phyloP scores from a whole-genome alignment of 2,329 filamentous ascomycete species.

The Xylaria sp. region DNA sequence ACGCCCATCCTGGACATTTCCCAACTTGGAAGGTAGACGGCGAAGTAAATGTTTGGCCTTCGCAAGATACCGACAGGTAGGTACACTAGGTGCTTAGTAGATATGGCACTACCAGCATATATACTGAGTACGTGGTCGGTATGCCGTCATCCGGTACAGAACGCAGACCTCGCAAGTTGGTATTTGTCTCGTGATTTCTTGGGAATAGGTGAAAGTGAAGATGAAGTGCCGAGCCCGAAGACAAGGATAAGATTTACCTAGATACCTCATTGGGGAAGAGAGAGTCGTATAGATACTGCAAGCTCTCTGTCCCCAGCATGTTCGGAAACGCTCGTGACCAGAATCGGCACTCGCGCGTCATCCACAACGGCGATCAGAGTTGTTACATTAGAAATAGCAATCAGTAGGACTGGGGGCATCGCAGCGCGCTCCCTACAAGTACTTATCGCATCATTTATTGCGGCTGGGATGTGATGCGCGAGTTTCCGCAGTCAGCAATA shows the following conservation, averaged over 20 bases:
- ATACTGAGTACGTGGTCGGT: neutral
- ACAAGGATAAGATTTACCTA: neutral
- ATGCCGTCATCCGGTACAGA: neutral
- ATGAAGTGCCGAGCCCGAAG: neutral
- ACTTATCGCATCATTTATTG: constrained; percentile 12
- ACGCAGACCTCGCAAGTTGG: neutral
- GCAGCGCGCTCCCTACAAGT: neutral
- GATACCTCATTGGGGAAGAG: neutral
- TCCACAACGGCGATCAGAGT: constrained; percentile 3
- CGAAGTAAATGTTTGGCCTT: constrained; percentile 9
- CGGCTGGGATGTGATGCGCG: constrained; percentile 9
- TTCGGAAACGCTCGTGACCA: constrained; percentile 17
- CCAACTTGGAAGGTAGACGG: constrained; percentile 31
- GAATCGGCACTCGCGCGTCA: constrained; percentile 5
- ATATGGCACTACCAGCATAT: neutral
- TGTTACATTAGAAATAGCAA: neutral
- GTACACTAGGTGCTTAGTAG: neutral
- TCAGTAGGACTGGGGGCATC: constrained; percentile 1
- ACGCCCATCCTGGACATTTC: constrained; percentile 15
- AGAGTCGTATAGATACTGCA: neutral
- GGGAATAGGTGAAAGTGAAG: neutral
- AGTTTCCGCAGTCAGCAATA: constrained; percentile 24
- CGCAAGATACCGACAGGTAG: too few species aligned
- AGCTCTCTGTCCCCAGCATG: constrained; percentile 21
- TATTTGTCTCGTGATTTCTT: neutral